These are phyloP conservation scores for Jimgerdemannia lactiflua DNA, from an alignment of 192 early-diverging fungal genomes.

Conservation along the genomic window DNA sequence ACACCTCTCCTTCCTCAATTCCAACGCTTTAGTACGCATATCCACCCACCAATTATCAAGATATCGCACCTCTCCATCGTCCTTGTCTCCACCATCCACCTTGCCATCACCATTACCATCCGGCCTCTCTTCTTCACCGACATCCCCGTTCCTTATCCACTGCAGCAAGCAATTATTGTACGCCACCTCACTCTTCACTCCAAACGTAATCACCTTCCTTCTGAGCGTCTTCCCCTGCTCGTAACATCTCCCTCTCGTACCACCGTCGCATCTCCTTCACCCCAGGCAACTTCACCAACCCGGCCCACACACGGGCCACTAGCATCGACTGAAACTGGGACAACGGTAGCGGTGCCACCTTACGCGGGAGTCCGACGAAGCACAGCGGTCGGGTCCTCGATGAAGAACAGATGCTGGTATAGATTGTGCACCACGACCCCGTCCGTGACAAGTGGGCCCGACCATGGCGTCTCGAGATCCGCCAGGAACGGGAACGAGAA, in stretches of 20 bases:
- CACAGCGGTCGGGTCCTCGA: slow-evolving; percentile 48
- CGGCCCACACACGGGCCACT: slow-evolving; percentile 37
- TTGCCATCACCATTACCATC: background rate
- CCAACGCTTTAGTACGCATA: background rate
- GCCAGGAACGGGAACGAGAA: slow-evolving; percentile 58
- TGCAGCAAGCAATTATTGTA: slow-evolving; percentile 25
- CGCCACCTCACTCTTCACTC: slow-evolving; percentile 13
- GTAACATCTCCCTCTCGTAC: slow-evolving; percentile 10
- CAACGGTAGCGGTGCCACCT: slow-evolving; percentile 56
- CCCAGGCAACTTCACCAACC: slow-evolving; percentile 20
- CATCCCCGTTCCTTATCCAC: slow-evolving; percentile 20
- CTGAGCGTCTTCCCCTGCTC: background rate
- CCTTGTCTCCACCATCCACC: background rate
- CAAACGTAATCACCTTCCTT: slow-evolving; percentile 17
- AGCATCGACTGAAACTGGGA: slow-evolving; percentile 54
- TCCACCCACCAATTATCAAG: background rate
- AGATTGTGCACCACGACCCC: slow-evolving; percentile 39
- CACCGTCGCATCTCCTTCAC: slow-evolving; percentile 23
- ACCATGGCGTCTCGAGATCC: slow-evolving; percentile 11
- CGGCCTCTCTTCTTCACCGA: slow-evolving; percentile 5
- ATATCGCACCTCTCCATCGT: slow-evolving; percentile 5
- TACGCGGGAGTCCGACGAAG: slow-evolving; percentile 56
- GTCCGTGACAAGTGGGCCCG: slow-evolving; percentile 19
- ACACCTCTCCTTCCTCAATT: background rate
- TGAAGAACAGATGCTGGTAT: slow-evolving; percentile 43